Evolutionary conservation across 176 grass and related monocot genomes (phyloP).

Genomic region (Secale cereale): DNA sequence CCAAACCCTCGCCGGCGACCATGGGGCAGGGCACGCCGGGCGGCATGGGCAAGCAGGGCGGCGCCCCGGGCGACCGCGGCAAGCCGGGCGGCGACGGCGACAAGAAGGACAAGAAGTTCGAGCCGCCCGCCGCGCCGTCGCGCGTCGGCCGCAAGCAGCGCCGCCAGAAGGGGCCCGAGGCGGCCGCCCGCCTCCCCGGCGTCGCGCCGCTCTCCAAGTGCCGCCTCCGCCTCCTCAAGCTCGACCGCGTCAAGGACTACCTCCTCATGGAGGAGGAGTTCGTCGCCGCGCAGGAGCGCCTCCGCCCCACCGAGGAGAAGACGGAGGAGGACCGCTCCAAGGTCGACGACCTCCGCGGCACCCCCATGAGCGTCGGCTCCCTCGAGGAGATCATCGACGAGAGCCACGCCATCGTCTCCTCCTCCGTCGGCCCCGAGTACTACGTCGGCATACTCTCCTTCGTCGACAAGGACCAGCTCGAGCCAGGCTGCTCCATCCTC

Average conservation of each 20-base stretch:
- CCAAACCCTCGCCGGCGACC: background rate
- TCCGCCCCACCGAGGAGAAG: slow-evolving; percentile 82
- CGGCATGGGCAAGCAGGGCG: slow-evolving; percentile 54
- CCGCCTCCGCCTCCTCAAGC: slow-evolving; percentile 81
- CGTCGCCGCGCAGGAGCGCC: slow-evolving; percentile 77
- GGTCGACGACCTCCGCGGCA: slow-evolving; percentile 80
- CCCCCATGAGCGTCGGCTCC: slow-evolving; percentile 85
- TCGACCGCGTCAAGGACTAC: slow-evolving; percentile 93
- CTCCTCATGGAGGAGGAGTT: slow-evolving; percentile 94
- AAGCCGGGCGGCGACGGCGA: slow-evolving; percentile 53
- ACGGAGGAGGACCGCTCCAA: slow-evolving; percentile 85
- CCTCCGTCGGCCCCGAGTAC: slow-evolving; percentile 86
- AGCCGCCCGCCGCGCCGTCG: slow-evolving; percentile 73
- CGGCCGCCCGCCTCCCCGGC: slow-evolving; percentile 64
- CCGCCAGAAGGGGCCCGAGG: slow-evolving; percentile 77
- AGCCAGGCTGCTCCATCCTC: slow-evolving; percentile 80
- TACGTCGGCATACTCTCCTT: slow-evolving; percentile 82
- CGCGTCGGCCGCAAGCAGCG: slow-evolving; percentile 83
- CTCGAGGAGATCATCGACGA: slow-evolving; percentile 94
- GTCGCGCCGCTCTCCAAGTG: slow-evolving; percentile 86
- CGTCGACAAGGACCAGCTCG: slow-evolving; percentile 92
- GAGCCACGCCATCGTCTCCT: slow-evolving; percentile 80
- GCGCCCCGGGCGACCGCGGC: slow-evolving; percentile 51
- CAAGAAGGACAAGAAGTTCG: slow-evolving; percentile 77
- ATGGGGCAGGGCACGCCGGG: slow-evolving; percentile 80